Conservation (phyloP, 2,329 filamentous ascomycete genomes). For the Aspergillus carbonarius region DNA sequence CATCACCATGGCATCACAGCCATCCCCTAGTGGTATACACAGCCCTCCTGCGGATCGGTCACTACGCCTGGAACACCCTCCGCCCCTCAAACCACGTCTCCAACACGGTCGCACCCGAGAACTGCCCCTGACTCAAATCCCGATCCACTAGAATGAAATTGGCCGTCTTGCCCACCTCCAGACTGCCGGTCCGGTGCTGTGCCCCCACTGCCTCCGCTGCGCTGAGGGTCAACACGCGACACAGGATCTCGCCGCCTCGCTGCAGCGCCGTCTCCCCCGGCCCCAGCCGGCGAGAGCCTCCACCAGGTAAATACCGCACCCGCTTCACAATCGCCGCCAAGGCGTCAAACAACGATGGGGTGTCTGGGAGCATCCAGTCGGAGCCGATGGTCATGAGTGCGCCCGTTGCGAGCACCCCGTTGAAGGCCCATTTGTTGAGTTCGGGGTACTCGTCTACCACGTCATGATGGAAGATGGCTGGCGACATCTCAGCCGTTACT, state of each 20-base stretch:
- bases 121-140: slow-evolving; percentile 30
- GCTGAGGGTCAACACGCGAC: slow-evolving; percentile 28
- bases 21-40: too few relatives aligned
- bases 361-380: slow-evolving; percentile 17
- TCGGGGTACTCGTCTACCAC: slow-evolving; percentile 17
- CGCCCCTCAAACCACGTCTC: slow-evolving; percentile 30
- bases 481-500: slow-evolving; percentile 36
- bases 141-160: slow-evolving; percentile 33
- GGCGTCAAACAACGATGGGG: slow-evolving; percentile 10
- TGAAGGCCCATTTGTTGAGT: slow-evolving; percentile 17
- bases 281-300: not conserved
- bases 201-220: slow-evolving; percentile 30
- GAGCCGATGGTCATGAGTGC: slow-evolving; percentile 35
- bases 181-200: slow-evolving; percentile 28
- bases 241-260: slow-evolving; percentile 12
- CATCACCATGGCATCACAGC: not conserved
- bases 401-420: slow-evolving; percentile 24
- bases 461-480: slow-evolving; percentile 5
- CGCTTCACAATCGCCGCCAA: slow-evolving; percentile 13
- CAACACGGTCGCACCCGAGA: slow-evolving; percentile 27
- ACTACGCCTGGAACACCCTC: slow-evolving; percentile 12
- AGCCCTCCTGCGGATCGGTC: too few relatives aligned
- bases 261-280: not conserved
- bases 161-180: slow-evolving; percentile 33
- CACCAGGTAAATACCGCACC: not conserved